phyloP scores from a whole-genome alignment of 441 rosid genomes.

The Erysimum pusillum region DNA sequence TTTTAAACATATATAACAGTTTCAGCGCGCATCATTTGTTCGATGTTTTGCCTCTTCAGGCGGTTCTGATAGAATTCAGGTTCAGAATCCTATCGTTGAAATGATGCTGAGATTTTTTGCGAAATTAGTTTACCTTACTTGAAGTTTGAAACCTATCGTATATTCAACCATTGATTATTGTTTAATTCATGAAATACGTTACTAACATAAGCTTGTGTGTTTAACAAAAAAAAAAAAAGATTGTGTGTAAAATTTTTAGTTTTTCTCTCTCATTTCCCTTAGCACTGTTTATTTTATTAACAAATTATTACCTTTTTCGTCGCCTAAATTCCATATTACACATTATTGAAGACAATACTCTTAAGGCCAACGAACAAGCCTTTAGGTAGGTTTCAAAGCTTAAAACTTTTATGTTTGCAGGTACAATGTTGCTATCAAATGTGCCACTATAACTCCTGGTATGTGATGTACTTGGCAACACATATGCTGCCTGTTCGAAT shows the following conservation, averaged over 20 bases:
- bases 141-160: too few relatives aligned
- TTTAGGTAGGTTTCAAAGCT: conserved; percentile 8
- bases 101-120: conserved; percentile 77
- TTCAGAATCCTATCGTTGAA: conserved; percentile 87
- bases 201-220: conserved; percentile 2
- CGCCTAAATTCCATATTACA: conserved; percentile 1
- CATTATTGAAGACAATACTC: too few relatives aligned
- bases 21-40: conserved; percentile 54
- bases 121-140: neutral
- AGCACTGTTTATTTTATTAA: neutral
- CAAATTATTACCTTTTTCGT: neutral
- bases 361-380: too few relatives aligned
- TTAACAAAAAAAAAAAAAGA: too few relatives aligned
- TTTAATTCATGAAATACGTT: too few relatives aligned
- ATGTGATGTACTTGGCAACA: conserved; percentile 39
- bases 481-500: neutral
- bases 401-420: conserved; percentile 49
- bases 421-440: conserved; percentile 96
- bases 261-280: conserved; percentile 2
- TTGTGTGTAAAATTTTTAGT: conserved; percentile 1
- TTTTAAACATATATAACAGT: conserved; percentile 12
- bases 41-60: conserved; percentile 77
- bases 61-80: conserved; percentile 70
- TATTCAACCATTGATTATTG: neutral
- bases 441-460: conserved; percentile 99